Percentiles rank a stretch among this genome's conserved stretches.
These are phyloP conservation scores for Kappamyces sp. DNA, from an alignment of 192 early-diverging fungal genomes.

Conservation along the genomic window DNA sequence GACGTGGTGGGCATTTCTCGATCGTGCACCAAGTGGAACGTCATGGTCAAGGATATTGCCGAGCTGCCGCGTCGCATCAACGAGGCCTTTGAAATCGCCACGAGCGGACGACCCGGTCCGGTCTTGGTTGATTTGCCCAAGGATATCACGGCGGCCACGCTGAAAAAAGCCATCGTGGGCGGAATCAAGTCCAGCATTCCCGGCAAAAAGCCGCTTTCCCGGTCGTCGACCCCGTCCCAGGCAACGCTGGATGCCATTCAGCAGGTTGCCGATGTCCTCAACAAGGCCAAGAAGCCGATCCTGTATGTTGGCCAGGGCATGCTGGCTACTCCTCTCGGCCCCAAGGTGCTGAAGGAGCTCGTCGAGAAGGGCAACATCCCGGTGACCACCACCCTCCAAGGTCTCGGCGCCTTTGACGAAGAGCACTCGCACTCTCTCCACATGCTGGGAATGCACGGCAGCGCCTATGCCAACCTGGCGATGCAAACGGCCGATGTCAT, in stretches of 20 bases:
- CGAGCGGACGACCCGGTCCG: slow-evolving; percentile 89
- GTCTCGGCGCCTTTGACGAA: slow-evolving; percentile 92
- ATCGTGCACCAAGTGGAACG: slow-evolving; percentile 98
- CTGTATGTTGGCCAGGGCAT: slow-evolving; percentile 96
- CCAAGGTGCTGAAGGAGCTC: slow-evolving; percentile 72
- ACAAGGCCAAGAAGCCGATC: slow-evolving; percentile 81
- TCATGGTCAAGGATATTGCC: slow-evolving; percentile 93
- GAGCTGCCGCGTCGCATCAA: slow-evolving; percentile 96
- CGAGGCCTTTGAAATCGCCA: slow-evolving; percentile 97
- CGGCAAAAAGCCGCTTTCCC: slow-evolving; percentile 45
- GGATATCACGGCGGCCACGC: slow-evolving; percentile 87
- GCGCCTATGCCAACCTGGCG: slow-evolving; percentile 94
- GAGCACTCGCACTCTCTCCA: slow-evolving; percentile 80
- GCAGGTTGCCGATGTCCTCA: slow-evolving; percentile 77
- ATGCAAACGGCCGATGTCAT: slow-evolving; percentile 96
- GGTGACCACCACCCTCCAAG: slow-evolving; percentile 93
- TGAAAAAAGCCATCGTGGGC: slow-evolving; percentile 70
- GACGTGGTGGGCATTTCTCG: slow-evolving; percentile 94
- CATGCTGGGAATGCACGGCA: slow-evolving; percentile 99
- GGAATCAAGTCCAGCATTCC: slow-evolving; percentile 63
- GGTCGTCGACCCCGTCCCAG: slow-evolving; percentile 41
- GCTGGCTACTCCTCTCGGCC: slow-evolving; percentile 73
- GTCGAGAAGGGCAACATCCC: slow-evolving; percentile 87
- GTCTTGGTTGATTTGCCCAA: slow-evolving; percentile 98
- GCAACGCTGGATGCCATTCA: slow-evolving; percentile 50